Evolutionary conservation across 2,329 filamentous ascomycete species (phyloP).

Genomic region (Lachnellula subtilissima): DNA sequence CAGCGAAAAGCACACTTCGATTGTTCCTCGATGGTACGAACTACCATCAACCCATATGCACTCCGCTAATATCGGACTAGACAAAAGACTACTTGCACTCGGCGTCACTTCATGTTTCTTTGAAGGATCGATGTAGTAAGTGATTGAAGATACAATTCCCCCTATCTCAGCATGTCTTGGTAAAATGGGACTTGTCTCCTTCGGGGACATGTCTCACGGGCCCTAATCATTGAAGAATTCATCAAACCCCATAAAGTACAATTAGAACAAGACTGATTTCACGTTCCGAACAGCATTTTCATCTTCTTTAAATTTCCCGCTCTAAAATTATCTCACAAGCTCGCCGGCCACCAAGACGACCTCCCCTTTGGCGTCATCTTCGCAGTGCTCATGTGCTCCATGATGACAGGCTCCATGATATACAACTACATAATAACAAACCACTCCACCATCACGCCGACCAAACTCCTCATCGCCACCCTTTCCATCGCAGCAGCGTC

Average conservation of each 20-base stretch:
- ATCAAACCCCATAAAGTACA: too few relatives aligned
- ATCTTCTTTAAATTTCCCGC: slow-evolving; percentile 57
- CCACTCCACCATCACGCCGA: slow-evolving; percentile 5
- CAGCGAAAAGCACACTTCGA: slow-evolving; percentile 1
- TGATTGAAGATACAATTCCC: too few relatives aligned
- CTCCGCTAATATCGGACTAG: slow-evolving; percentile 20
- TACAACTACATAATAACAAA: slow-evolving; percentile 35
- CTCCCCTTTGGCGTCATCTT: slow-evolving; percentile 48
- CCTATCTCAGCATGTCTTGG: too few relatives aligned
- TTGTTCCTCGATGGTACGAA: slow-evolving; percentile 1
- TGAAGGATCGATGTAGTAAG: slow-evolving; percentile 51
- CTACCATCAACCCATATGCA: background rate
- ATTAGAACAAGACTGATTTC: too few relatives aligned
- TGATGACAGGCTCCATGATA: slow-evolving; percentile 51
- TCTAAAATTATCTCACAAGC: slow-evolving; percentile 38
- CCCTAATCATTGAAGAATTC: too few relatives aligned
- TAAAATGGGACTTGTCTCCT: too few relatives aligned
- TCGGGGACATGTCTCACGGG: too few relatives aligned
- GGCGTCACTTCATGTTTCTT: slow-evolving; percentile 49
- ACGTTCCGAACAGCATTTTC: slow-evolving; percentile 36
- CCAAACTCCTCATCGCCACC: slow-evolving; percentile 33
- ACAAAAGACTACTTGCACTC: slow-evolving; percentile 46
- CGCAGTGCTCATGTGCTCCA: slow-evolving; percentile 52
- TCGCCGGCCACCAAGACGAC: slow-evolving; percentile 33
- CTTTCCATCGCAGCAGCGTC: slow-evolving; percentile 34